Conservation (phyloP, 2,329 filamentous ascomycete species). For the Furcasterigmium sp. region DNA sequence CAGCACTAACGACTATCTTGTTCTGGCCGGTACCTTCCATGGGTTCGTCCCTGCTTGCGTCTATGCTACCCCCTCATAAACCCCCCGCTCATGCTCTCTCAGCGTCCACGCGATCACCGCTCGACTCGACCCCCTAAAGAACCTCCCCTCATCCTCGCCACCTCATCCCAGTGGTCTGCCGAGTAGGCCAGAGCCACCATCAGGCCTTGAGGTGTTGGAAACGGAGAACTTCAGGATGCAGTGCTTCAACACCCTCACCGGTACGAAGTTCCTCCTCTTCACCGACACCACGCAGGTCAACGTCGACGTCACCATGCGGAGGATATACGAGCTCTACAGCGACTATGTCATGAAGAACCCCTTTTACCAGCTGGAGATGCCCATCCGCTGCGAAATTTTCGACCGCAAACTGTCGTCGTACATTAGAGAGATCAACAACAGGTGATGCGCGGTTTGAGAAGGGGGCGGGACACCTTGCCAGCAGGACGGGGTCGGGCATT, state of each 20-base stretch:
- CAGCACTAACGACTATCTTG: slow-evolving; percentile 92
- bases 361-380: slow-evolving; percentile 98
- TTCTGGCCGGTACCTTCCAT: slow-evolving; percentile 95
- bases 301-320: slow-evolving; percentile 75
- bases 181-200: slow-evolving; percentile 56
- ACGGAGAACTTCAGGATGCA: slow-evolving; percentile 91
- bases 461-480: too few species aligned
- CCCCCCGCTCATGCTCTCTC: slow-evolving; percentile 7
- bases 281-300: slow-evolving; percentile 86
- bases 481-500: not conserved
- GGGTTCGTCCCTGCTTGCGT: slow-evolving; percentile 53
- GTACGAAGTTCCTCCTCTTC: slow-evolving; percentile 92
- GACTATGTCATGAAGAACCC: slow-evolving; percentile 99
- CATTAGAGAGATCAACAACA: slow-evolving; percentile 66
- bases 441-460: slow-evolving; percentile 22
- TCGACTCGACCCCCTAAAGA: slow-evolving; percentile 52
- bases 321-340: slow-evolving; percentile 89
- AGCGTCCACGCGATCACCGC: slow-evolving; percentile 67
- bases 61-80: slow-evolving; percentile 9
- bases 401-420: slow-evolving; percentile 80
- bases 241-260: slow-evolving; percentile 92
- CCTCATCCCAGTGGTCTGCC: slow-evolving; percentile 22
- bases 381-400: slow-evolving; percentile 90
- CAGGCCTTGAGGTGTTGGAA: slow-evolving; percentile 88
- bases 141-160: slow-evolving; percentile 27